These are phyloP conservation scores for Gonium pectorale DNA, from an alignment of 139 green algal genomes.

Conservation along the genomic window DNA sequence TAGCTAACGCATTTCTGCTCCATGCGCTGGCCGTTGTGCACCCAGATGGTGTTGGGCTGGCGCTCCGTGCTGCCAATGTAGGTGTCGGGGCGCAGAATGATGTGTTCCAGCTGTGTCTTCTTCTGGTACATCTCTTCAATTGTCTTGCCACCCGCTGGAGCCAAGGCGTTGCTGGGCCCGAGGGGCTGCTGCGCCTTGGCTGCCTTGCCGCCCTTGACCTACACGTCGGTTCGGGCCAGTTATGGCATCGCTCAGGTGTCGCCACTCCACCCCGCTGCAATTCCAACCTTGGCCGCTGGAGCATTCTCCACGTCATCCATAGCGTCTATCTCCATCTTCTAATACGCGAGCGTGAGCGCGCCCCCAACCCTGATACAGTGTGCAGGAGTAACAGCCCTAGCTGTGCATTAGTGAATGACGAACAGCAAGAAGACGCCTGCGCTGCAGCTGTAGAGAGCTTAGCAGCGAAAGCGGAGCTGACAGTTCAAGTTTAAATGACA, in stretches of 20 bases:
- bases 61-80: constrained; percentile 97
- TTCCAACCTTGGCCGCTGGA: background rate
- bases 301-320: constrained; percentile 20
- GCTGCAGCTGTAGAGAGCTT: too few species aligned
- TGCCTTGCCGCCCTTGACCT: constrained; percentile 36
- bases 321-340: constrained; percentile 24
- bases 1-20: constrained; percentile 72
- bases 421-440: too few species aligned
- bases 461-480: too few species aligned
- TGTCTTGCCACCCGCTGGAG: constrained; percentile 62
- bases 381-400: too few species aligned
- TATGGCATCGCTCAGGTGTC: too few species aligned
- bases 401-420: too few species aligned
- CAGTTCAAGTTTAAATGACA: too few species aligned
- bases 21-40: constrained; percentile 85
- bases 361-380: too few species aligned
- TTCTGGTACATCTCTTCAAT: constrained; percentile 99
- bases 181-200: constrained; percentile 36
- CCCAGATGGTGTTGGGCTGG: constrained; percentile 91
- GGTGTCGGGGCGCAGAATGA: constrained; percentile 97
- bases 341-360: too few species aligned
- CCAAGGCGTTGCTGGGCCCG: constrained; percentile 23
- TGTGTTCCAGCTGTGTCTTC: constrained; percentile 98
- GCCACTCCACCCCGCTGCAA: too few species aligned
- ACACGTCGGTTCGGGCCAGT: too few species aligned